phyloP scores from a whole-genome alignment of 208 protist genomes.

The Trypanosoma congolense region DNA sequence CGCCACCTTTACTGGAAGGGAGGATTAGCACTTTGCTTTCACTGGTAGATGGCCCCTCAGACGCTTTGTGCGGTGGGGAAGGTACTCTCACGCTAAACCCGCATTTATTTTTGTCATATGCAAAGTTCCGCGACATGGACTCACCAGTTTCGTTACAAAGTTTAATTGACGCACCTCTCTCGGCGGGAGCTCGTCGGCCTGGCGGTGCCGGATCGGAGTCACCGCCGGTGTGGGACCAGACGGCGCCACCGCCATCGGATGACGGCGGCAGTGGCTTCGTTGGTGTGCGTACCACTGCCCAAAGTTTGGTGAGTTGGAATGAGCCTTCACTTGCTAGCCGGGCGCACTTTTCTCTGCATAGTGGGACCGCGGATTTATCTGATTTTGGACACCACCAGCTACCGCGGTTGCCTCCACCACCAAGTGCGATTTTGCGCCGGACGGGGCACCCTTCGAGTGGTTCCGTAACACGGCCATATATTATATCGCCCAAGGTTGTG shows the following conservation, averaged over 20 bases:
- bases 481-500: slow-evolving; percentile 16
- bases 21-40: neutral
- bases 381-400: neutral
- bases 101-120: neutral
- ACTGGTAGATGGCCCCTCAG: neutral
- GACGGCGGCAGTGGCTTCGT: no score
- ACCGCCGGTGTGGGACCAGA: no score
- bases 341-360: neutral
- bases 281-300: neutral
- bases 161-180: neutral
- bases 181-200: no score
- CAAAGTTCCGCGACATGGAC: neutral
- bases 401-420: no score
- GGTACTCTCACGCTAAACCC: neutral
- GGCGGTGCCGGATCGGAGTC: no score
- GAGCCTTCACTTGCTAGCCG: neutral
- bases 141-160: neutral
- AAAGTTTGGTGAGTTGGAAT: neutral
- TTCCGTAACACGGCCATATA: neutral
- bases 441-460: neutral
- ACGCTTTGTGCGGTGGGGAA: neutral
- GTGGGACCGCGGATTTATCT: neutral
- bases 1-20: neutral
- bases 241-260: no score
- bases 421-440: no score